Conservation (phyloP, 1,284 basidiomycete species). For the Paramarasmius palmivorus region DNA sequence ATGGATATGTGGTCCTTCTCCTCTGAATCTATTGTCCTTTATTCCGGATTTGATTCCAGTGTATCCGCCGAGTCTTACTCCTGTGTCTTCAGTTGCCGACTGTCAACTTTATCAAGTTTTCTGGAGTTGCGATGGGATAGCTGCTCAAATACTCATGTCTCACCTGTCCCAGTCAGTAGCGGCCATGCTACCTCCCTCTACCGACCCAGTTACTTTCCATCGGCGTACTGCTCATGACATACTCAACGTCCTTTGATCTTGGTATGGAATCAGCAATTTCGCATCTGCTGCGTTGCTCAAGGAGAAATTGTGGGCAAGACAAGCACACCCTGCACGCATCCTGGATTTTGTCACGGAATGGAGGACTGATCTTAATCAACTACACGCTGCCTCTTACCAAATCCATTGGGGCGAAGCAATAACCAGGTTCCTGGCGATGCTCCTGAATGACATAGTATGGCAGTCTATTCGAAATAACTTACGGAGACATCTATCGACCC, state of each 20-base stretch:
- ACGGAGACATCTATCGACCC: too few relatives aligned
- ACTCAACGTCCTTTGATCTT: not conserved
- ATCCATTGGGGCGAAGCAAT: not conserved
- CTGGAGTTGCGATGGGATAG: not conserved
- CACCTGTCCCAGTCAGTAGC: not conserved
- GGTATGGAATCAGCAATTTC: not conserved
- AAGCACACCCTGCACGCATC: not conserved
- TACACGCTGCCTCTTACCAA: too few relatives aligned
- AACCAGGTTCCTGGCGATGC: not conserved
- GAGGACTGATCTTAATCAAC: not conserved
- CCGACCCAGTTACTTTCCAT: too few relatives aligned
- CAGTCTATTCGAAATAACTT: not conserved
- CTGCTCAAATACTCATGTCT: not conserved
- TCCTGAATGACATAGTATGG: not conserved
- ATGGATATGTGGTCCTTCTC: not conserved
- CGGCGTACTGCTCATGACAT: conserved; percentile 2
- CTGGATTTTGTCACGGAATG: not conserved
- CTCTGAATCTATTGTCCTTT: not conserved
- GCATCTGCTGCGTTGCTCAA: too few relatives aligned
- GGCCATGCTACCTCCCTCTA: not conserved
- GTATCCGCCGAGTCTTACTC: not conserved
- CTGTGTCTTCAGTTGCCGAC: not conserved
- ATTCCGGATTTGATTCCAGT: not conserved
- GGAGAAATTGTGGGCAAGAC: not conserved
- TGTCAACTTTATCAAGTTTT: not conserved